Evolutionary conservation across 208 protist genomes (phyloP), one percentile per base, ranked within the genome.

Genomic region (Trypanosoma boissoni): DNA sequence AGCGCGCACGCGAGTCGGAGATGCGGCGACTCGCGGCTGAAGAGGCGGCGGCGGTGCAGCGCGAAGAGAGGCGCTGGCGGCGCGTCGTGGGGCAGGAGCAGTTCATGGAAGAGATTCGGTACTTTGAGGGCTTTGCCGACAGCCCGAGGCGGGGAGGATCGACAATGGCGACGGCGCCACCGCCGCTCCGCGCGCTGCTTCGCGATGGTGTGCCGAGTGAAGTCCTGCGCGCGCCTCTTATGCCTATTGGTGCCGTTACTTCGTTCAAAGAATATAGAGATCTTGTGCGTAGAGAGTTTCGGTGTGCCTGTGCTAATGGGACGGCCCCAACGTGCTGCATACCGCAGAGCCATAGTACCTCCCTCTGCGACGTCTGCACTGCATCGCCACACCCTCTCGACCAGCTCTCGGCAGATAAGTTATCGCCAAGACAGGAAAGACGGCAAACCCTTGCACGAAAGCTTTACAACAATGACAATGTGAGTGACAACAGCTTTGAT

Each of bases 401-500:
- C 9, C 2, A 1, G 8, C 16, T n/a, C 9, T 3, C 6, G 23
- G 7, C 18, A 6, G 23, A 3, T 16, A 28, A 29, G 20, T 14
- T 12, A 14, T 8, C n/a, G 6, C 31, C 3, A 9, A 2, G 2
- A 20, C 2, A 12, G n/a, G 2, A 28, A 28, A 10, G 10, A 29
- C 14, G 7, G 1, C 10, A n/a, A 20, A 18, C 2, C 27, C 39
- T 59, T 2, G 3, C 18, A 14, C 57, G 57, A 44, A 8, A 45
- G 24, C 29, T 63, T 14, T 45, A 46, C 10, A 45, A 63, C 21
- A 23, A 54, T n/a, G 14, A 42, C 32, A 53, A 21, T 18, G 57
- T 54, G 5, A 63, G 57, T 32, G 57, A 72, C 42, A 24, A 44
- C 26, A 58, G 56, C 57, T 48, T 51, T 32, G 59, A 74, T 68